Base-by-base conservation (phyloP, 148 eudicot genomes). In the Pouteria glomerata region DNA sequence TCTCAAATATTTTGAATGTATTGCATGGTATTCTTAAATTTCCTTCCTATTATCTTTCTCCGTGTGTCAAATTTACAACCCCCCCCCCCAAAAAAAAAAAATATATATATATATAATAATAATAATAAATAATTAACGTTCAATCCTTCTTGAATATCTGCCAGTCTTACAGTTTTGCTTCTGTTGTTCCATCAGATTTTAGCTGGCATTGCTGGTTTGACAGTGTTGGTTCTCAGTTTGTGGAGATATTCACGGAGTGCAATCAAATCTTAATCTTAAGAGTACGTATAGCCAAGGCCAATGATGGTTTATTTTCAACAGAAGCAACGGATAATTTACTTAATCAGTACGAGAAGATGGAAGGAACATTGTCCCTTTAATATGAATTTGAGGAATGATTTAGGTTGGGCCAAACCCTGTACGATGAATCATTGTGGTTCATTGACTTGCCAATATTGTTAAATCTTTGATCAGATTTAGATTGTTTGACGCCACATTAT, bases 211-310 rank as follows among this genome's bases (percentile, higher is more conserved):
- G 96, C 97, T 71, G 87, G 96, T 59, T 65, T 86, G 35, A 73
- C 91, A 23, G 74, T 92, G 78, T 66, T 92, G 76, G 83, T 69
- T 34, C 73, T 88, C 48, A 66, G 81, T 78, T 56, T 90, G 72
- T 90, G 89, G 97, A 85, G 87, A 85, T 82, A 79, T 76, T 80
- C 84, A 15, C 82, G 88, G 53, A 79, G 72, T 62, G 66, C 84
- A 48, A 60, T 39, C 51, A 82, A 70, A 71, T 73, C 82, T 27
- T 79, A 78, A n/a, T n/a, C n/a, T n/a, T n/a, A n/a, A n/a, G n/a
- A n/a, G n/a, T n/a, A n/a, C n/a, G n/a, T n/a, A n/a, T n/a, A n/a
- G n/a, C n/a, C n/a, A n/a, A n/a, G n/a, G n/a, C n/a, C n/a, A n/a
- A n/a, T n/a, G n/a, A 63, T 12, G 1, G 50, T 19, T 39, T 30